Conservation (phyloP, 345 rosid species). For the Citrus cavaleriei region DNA sequence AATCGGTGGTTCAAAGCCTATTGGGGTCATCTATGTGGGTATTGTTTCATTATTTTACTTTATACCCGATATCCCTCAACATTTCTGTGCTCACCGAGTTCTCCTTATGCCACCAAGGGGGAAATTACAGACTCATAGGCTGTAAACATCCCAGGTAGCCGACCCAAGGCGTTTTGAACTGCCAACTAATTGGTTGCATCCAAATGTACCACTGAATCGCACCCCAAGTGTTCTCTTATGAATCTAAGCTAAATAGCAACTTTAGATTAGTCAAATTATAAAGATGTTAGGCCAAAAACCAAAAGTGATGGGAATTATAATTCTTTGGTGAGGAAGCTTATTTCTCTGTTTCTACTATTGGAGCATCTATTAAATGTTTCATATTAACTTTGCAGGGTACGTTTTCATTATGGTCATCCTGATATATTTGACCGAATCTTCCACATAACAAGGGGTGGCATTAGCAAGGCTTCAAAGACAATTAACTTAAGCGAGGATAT, state of each 20-base stretch:
- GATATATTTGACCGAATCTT: slow-evolving; percentile 95
- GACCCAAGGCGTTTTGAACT: neutral
- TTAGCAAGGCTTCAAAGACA: slow-evolving; percentile 93
- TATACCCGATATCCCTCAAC: neutral
- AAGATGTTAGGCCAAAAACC: neutral
- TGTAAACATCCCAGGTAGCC: neutral
- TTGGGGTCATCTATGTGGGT: too few relatives aligned
- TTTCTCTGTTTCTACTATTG: slow-evolving; percentile 2
- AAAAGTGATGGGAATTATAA: neutral
- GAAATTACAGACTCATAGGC: too few relatives aligned
- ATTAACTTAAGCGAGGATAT: slow-evolving; percentile 95
- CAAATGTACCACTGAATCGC: neutral
- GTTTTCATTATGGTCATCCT: slow-evolving; percentile 99
- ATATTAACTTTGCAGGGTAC: slow-evolving; percentile 57
- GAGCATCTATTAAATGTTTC: slow-evolving; percentile 13
- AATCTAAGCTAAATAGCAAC: neutral
- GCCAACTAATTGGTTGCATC: neutral
- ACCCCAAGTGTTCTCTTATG: neutral
- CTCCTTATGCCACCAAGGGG: too few relatives aligned
- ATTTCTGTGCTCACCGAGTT: too few relatives aligned
- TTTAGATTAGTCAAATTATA: neutral
- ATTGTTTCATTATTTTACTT: too few relatives aligned
- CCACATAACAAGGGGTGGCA: slow-evolving; percentile 96
- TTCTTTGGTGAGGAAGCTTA: neutral
- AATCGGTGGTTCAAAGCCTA: too few relatives aligned